Evolutionary conservation across 1,139 yeast species (phyloP).

Genomic region (Pichia sp.): DNA sequence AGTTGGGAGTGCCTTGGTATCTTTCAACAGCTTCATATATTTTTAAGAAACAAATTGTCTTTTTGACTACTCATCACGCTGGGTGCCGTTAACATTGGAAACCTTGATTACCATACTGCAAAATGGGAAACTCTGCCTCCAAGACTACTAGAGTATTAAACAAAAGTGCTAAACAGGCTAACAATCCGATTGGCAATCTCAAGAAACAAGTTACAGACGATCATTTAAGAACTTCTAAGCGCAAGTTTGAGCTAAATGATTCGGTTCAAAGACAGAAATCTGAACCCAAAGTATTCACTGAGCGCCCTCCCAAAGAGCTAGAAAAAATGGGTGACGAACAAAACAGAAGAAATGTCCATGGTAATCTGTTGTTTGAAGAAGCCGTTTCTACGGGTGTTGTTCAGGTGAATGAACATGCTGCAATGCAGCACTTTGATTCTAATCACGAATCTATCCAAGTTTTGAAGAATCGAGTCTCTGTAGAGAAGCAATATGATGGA

Average conservation of each 20-base stretch:
- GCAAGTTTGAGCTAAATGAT: too few species aligned
- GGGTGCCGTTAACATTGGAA: too few species aligned
- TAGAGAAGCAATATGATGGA: conserved; percentile 18
- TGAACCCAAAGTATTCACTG: conserved; percentile 13
- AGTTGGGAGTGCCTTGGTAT: too few species aligned
- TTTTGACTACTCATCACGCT: too few species aligned
- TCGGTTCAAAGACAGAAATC: not conserved
- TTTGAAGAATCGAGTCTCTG: conserved; percentile 13
- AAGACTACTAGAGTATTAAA: conserved; percentile 13
- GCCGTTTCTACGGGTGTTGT: conserved; percentile 15
- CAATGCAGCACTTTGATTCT: conserved; percentile 8
- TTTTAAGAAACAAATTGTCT: too few species aligned
- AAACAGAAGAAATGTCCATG: conserved; percentile 7
- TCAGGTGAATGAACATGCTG: conserved; percentile 8
- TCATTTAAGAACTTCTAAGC: not conserved
- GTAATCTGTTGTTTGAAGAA: conserved; percentile 11
- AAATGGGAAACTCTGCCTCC: conserved; percentile 17
- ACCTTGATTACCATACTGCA: too few species aligned
- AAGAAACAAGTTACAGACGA: conserved; percentile 3
- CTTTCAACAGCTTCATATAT: too few species aligned
- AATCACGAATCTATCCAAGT: conserved; percentile 15
- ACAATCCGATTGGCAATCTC: not conserved
- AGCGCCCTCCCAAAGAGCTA: conserved; percentile 14
- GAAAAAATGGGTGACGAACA: conserved; percentile 11
- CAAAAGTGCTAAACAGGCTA: conserved; percentile 8